Evolutionary conservation across 208 protist genomes (phyloP).

Genomic region (Hexamita inflata): DNA sequence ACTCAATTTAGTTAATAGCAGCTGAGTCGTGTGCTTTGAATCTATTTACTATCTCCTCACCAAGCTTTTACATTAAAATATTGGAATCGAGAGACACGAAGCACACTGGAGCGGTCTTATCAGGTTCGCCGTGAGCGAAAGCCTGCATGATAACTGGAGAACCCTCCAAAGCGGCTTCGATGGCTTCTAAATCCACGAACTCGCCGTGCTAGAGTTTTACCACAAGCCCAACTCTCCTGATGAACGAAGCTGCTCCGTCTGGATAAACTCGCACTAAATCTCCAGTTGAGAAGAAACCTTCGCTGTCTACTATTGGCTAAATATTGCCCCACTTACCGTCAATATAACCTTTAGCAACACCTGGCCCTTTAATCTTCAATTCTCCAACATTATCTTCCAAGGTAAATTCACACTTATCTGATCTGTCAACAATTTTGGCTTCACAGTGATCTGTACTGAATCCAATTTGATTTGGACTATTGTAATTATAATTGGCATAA

Average conservation of each 20-base stretch:
- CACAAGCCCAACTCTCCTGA: conserved; percentile 2
- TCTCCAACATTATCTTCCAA: conserved; percentile 5
- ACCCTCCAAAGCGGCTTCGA: conserved; percentile 20
- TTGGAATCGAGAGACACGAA: too few species aligned
- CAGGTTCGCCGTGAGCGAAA: conserved; percentile 9
- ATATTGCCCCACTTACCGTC: background rate
- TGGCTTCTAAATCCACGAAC: background rate
- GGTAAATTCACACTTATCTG: background rate
- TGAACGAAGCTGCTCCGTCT: background rate
- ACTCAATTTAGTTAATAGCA: background rate
- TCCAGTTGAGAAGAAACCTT: conserved; percentile 14
- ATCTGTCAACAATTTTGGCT: conserved; percentile 24
- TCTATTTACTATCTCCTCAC: too few species aligned
- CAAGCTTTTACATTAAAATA: too few species aligned
- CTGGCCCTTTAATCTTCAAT: conserved; percentile 6
- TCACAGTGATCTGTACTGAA: too few species aligned
- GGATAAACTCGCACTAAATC: background rate
- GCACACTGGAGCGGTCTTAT: background rate
- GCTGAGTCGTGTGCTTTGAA: too few species aligned
- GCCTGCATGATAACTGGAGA: background rate
- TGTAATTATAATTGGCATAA: too few species aligned
- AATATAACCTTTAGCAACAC: conserved; percentile 3
- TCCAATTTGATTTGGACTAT: too few species aligned
- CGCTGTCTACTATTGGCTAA: background rate
- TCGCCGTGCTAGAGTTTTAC: background rate